Base-by-base conservation (phyloP, 2,329 filamentous ascomycete genomes). In the Epicoccum sorghinum region DNA sequence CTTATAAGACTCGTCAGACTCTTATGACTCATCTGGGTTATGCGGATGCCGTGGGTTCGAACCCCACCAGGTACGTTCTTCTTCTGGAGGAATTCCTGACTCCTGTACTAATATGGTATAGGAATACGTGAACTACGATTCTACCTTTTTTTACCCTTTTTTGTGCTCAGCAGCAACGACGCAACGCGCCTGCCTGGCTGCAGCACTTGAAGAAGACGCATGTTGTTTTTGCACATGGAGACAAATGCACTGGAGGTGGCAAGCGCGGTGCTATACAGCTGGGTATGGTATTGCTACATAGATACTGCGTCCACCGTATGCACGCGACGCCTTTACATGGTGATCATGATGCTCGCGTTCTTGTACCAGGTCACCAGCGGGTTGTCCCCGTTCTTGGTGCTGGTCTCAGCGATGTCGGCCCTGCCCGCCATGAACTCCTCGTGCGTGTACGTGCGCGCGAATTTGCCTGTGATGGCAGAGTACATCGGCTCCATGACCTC, bases 281-380 rank as follows among this genome's bases (percentile, higher is more conserved):
- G 41, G 35, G 22, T 49, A 49, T 54, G 39, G 39, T 18, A 49
- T 38, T 43, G 6, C 7, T 40, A 45, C 23, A 33, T 6, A n/a
- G 3, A 12, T 29, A 8, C n/a, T 27, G 5, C 5, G 9, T 6
- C 9, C 27, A 29, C 27, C 3, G 22, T 8, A 6, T n/a, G 9
- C 18, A 41, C 35, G 14, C 14, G n/a, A 24, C 35, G 33, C 9
- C 30, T 6, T 76, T 81, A 96, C 64, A 95, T 84, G 47, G 93
- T 97, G 45, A 91, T 88, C 83, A 98, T 84, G 66, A 97, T 89
- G 75, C 89, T 95, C 47, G 93, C 93, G 76, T 99, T 99, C 78
- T 90, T 89, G 78, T 98, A 99, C 88, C 95, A 97, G 66, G 81
- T 89, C 75, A 98, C 72, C 69, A 99, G 77, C 39, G 93, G 93